Conservation (phyloP, 768 basidiomycete genomes). For the Scleroderma bovista region DNA sequence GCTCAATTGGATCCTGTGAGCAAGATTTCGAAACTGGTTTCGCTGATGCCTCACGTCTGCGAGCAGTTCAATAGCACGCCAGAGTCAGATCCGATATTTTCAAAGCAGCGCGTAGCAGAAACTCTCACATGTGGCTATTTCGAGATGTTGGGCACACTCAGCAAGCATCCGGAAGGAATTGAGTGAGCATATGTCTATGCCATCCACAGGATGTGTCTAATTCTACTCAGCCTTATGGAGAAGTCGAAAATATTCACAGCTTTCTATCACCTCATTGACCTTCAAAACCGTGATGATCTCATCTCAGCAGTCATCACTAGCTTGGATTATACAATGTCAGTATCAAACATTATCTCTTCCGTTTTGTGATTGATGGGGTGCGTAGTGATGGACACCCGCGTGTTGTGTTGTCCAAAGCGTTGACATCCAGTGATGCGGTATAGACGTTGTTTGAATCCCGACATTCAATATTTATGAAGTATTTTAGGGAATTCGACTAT, state of each 20-base stretch:
- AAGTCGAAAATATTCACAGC: constrained; percentile 91
- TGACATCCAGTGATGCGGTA: constrained; percentile 91
- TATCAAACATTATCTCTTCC: constrained; percentile 7
- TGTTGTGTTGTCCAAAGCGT: constrained; percentile 87
- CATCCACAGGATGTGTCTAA: not conserved
- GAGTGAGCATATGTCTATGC: constrained; percentile 44
- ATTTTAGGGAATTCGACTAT: constrained; percentile 74
- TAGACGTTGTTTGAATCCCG: constrained; percentile 5
- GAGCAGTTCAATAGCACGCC: constrained; percentile 65
- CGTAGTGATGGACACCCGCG: constrained; percentile 91
- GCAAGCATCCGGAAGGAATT: constrained; percentile 83
- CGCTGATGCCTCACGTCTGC: not conserved
- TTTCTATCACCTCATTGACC: constrained; percentile 91
- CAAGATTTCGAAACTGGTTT: not conserved
- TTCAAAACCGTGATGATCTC: constrained; percentile 86
- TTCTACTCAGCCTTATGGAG: constrained; percentile 64
- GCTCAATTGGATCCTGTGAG: constrained; percentile 88
- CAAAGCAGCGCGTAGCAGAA: constrained; percentile 72
- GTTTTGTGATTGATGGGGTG: constrained; percentile 2
- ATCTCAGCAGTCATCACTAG: constrained; percentile 89
- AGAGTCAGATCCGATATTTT: constrained; percentile 77
- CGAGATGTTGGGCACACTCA: constrained; percentile 90
- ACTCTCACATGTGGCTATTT: constrained; percentile 90
- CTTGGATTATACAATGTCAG: constrained; percentile 85
- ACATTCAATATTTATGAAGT: not conserved